Evolutionary conservation across 371 early-diverging fungal genomes (phyloP).

Genomic region (Zychaea mexicana): DNA sequence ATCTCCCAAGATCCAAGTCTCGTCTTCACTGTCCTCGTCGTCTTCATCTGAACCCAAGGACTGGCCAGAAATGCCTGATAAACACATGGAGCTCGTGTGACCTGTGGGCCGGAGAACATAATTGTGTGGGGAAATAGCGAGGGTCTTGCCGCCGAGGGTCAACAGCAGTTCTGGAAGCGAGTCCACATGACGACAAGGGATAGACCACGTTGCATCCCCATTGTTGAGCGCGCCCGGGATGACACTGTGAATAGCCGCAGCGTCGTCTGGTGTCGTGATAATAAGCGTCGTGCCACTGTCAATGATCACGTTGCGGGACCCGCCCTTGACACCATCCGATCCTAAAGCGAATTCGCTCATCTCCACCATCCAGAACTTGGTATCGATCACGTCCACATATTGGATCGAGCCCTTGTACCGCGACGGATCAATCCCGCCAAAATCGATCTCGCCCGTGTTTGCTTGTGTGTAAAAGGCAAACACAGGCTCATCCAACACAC

Average conservation of each 20-base stretch:
- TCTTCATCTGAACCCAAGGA: conserved; percentile 15
- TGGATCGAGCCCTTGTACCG: conserved; percentile 56
- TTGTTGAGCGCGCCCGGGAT: conserved; percentile 62
- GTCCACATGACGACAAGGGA: conserved; percentile 50
- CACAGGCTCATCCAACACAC: conserved; percentile 63
- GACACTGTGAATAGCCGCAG: conserved; percentile 63
- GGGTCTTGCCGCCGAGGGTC: conserved; percentile 46
- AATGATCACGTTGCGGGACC: conserved; percentile 48
- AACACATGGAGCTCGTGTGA: conserved; percentile 48
- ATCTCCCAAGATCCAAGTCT: conserved; percentile 80
- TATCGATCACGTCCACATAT: conserved; percentile 70
- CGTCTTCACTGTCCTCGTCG: conserved; percentile 13
- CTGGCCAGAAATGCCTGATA: conserved; percentile 69
- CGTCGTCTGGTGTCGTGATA: conserved; percentile 66
- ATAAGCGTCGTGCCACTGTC: conserved; percentile 73
- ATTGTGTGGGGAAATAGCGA: conserved; percentile 52
- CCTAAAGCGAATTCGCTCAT: conserved; percentile 55
- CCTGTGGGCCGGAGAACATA: conserved; percentile 60
- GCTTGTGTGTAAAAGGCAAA: conserved; percentile 70
- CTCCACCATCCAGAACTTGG: conserved; percentile 81
- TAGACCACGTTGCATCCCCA: conserved; percentile 58
- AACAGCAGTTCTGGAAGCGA: conserved; percentile 51
- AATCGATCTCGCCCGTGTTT: conserved; percentile 63
- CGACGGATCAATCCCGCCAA: conserved; percentile 66
- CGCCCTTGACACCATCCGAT: conserved; percentile 33